Evolutionary conservation across 2,329 filamentous ascomycete genomes (phyloP), one percentile per base, ranked within the genome.

Genomic region (Exophiala viscosa): DNA sequence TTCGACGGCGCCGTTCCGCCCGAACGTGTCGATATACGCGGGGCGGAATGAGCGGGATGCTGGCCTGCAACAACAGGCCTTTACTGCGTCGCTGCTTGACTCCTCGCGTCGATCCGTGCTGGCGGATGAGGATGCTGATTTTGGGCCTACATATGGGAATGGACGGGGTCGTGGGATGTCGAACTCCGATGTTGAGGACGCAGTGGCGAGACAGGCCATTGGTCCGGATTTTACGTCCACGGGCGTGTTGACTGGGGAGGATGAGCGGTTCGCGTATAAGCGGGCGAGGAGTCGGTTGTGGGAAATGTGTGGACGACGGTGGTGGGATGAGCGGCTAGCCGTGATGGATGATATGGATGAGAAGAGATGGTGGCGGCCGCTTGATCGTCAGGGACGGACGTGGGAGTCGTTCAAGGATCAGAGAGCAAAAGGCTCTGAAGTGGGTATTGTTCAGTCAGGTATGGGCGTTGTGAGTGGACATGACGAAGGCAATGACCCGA

Each of bases 201-300:
- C 38, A 6, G 52, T 51, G 40, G 15, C 39, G 14, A 45, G 54
- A 42, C 23, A 43, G 6, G 40, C 53, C 11, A 41, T 52, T 33
- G 63, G 68, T 1, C 74, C 73, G 0, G 80, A 92, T 64, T 93
- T 92, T 64, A 80, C 76, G 45, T 83, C 85, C 58, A 79, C 84
- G 0, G 73, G 77, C 9, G 82, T 80, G 0, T 87, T 92, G 63
- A 91, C 86, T 0, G 88, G 88, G 10, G 86, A 91, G 66, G 88
- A 92, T 66, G 88, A 92, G 67, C 76, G 82, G 10, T 93, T 93
- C 66, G 88, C 88, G 0, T 91, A 90, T 62, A 88, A 88, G 68
- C 77, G 88, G 18, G 88, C 88, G 1, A 77, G 82, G 39, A 88
- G 85, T 59, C 75, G 88, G n/a, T 72, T 93, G 2, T 93, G 87